phyloP scores from a whole-genome alignment of 2,329 filamentous ascomycete genomes.

The Neofusicoccum umdonicola region DNA sequence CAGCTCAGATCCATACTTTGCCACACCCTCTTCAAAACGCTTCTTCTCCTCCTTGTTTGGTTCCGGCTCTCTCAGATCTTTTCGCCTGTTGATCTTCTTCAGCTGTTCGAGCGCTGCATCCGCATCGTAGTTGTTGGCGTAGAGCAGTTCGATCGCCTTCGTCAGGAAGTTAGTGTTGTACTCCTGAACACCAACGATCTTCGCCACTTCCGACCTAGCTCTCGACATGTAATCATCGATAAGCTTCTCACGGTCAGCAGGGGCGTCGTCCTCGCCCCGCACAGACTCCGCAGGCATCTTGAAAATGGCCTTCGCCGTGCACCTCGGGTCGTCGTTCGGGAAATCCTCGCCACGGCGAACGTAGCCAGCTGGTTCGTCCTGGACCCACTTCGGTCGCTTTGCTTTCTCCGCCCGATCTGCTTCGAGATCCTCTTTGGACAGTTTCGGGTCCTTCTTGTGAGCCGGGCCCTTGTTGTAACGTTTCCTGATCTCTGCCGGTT shows the following conservation, averaged over 20 bases:
- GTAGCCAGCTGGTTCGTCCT: constrained; percentile 87
- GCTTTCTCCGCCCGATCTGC: constrained; percentile 76
- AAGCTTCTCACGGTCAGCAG: constrained; percentile 52
- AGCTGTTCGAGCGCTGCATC: constrained; percentile 70
- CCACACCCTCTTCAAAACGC: constrained; percentile 87
- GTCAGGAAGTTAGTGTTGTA: constrained; percentile 85
- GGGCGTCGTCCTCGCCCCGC: constrained; percentile 44
- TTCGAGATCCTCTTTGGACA: constrained; percentile 80
- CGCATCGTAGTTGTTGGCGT: constrained; percentile 67
- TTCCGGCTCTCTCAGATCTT: constrained; percentile 80
- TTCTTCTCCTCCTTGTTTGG: constrained; percentile 76
- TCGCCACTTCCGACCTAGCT: constrained; percentile 60
- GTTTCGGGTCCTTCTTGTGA: constrained; percentile 72
- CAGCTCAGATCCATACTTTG: constrained; percentile 88
- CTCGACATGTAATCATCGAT: constrained; percentile 75
- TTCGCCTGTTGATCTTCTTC: constrained; percentile 63
- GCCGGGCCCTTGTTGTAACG: constrained; percentile 60
- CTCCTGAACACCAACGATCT: constrained; percentile 65
- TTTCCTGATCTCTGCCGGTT: constrained; percentile 81
- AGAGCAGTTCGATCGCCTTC: constrained; percentile 73
- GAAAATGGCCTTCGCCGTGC: constrained; percentile 75
- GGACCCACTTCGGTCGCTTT: constrained; percentile 85
- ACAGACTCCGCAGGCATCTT: constrained; percentile 61
- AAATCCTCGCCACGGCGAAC: constrained; percentile 79
- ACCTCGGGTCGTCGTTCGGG: constrained; percentile 67